Base-by-base conservation (phyloP, 2,329 filamentous ascomycete genomes). In the Aciculosporium take region DNA sequence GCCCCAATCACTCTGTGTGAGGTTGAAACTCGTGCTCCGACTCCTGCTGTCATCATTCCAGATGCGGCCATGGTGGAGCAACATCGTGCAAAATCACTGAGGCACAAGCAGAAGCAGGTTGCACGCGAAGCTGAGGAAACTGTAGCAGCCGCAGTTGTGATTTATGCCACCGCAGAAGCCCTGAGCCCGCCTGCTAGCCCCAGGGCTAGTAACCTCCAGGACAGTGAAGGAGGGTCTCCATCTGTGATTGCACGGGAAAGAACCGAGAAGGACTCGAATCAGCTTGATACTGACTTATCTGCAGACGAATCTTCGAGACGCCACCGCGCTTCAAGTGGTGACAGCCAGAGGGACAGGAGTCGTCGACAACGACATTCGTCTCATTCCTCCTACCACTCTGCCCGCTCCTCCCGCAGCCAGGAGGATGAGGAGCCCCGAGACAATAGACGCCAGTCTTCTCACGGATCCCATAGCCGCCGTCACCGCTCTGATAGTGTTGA, bases 241-340 rank as follows among this genome's bases (percentile, higher is more conserved):
- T 37, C 37, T 8, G 20, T 32, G 28, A 8, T 31, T 35, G 20
- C 37, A 43, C 21, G 24, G 37, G 37, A 24, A 20, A 24, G 20
- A 27, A n/a, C 25, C n/a, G 37, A 41, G 30, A 34, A 39, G 8
- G 13, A 30, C 32, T 33, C 33, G 34, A 29, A 58, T 54, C 57
- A 60, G 57, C 61, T 63, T 58, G 63, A 67, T 67, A 63, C 71
- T 75, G 67, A 75, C 70, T 63, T 67, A 55, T 68, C 63, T 59
- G 61, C 63, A 74, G 70, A 71, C 60, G 67, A 69, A 49, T 68
- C 58, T 53, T 57, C 54, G 52, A 63, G 57, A 54, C 60, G 62
- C 46, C 52, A 51, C 41, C 53, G 52, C 46, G 57, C 57, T 43
- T 54, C 58, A 35, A 57, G 52, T 48, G 47, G 58, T 48, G 60